Evolutionary conservation across 139 green algal genomes (phyloP).

Genomic region (Yamagishiella unicocca): DNA sequence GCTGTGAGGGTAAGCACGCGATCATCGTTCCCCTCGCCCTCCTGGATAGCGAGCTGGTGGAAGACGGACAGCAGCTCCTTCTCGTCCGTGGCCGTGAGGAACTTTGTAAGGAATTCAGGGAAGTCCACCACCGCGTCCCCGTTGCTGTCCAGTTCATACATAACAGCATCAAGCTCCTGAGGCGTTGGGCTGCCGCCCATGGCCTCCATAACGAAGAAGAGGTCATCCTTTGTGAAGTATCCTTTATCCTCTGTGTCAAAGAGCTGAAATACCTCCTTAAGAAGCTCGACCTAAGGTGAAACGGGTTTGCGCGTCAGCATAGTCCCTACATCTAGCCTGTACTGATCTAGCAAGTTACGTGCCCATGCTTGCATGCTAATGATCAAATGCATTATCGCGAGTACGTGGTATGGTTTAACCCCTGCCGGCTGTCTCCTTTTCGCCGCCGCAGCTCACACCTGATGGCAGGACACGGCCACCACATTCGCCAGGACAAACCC

Average conservation of each 20-base stretch:
- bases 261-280: conserved; percentile 45
- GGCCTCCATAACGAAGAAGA: conserved; percentile 45
- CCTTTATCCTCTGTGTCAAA: conserved; percentile 52
- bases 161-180: conserved; percentile 42
- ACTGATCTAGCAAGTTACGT: not conserved
- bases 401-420: not conserved
- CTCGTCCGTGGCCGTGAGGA: conserved; percentile 43
- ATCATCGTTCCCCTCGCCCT: conserved; percentile 14
- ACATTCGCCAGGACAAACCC: too few relatives aligned
- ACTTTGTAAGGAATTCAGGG: conserved; percentile 48
- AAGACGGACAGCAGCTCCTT: conserved; percentile 44
- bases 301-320: not conserved
- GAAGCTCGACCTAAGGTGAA: conserved; percentile 32
- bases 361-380: not conserved
- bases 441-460: not conserved
- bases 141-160: conserved; percentile 48
- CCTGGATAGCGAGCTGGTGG: conserved; percentile 40
- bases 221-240: conserved; percentile 46
- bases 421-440: not conserved
- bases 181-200: conserved; percentile 51
- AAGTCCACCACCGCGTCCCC: conserved; percentile 45
- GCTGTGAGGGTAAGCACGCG: conserved; percentile 24
- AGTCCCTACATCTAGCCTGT: not conserved
- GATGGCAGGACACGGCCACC: not conserved
- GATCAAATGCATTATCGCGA: too few relatives aligned